A percentile compares a stretch with the other conserved stretches of the same genome.
phyloP scores from a whole-genome alignment of 805 yeast species.

The Wickerhamomyces silvicola region DNA sequence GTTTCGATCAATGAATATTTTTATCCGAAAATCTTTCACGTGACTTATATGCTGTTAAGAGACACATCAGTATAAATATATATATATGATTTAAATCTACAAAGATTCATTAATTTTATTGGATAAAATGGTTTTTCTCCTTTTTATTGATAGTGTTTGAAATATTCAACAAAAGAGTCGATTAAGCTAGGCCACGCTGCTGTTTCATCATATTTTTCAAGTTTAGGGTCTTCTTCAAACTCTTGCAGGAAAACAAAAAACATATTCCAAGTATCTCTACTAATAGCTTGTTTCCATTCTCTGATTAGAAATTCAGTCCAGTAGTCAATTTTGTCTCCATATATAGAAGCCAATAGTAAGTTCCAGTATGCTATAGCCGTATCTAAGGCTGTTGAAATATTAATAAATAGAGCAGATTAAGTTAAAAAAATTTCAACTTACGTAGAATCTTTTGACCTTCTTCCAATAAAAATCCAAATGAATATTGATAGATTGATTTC shows the following conservation, averaged over 20 bases:
- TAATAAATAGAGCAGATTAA: no score
- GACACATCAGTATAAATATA: no score
- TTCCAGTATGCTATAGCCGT: slow-evolving; percentile 75
- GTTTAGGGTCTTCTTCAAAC: slow-evolving; percentile 43
- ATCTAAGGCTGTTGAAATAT: slow-evolving; percentile 29
- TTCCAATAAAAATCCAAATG: slow-evolving; percentile 63
- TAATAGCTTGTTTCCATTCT: slow-evolving; percentile 41
- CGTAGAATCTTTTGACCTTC: slow-evolving; percentile 49
- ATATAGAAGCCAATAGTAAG: slow-evolving; percentile 41
- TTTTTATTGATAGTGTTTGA: slow-evolving; percentile 13
- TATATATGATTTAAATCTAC: no score
- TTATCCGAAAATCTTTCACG: no score
- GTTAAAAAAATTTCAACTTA: no score
- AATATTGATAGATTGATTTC: slow-evolving; percentile 57
- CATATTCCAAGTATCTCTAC: slow-evolving; percentile 86
- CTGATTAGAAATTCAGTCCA: slow-evolving; percentile 55
- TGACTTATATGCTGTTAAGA: no score
- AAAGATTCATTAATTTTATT: no score
- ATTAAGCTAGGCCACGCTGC: slow-evolving; percentile 91
- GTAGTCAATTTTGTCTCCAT: slow-evolving; percentile 30
- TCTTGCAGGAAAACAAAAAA: slow-evolving; percentile 55
- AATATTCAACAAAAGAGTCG: slow-evolving; percentile 73
- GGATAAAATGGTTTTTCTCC: slow-evolving; percentile 1
- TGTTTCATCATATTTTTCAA: slow-evolving; percentile 62
- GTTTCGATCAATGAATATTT: no score